A percentile compares a stretch with the other conserved stretches of the same genome.
Conservation (phyloP, 129 eudicot genomes). For the Escallonia rubra region DNA sequence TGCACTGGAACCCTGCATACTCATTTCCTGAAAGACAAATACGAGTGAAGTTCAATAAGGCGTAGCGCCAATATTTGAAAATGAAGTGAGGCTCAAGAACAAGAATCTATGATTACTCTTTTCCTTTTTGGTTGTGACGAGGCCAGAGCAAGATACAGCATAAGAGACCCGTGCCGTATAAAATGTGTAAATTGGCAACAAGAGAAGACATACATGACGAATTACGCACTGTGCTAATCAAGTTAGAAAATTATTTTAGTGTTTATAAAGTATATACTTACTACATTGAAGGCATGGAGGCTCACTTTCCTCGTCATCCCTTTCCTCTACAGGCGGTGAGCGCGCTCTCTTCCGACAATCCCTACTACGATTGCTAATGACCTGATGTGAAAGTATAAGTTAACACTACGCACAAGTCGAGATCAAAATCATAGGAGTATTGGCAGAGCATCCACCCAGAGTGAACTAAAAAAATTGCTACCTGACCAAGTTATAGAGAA, state of each 20-base stretch:
- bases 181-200: not conserved
- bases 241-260: not conserved
- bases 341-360: conserved; percentile 52
- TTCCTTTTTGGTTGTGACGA: no score
- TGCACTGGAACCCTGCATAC: conserved; percentile 63
- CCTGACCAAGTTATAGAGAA: not conserved
- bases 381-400: conserved; percentile 32
- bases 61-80: not conserved
- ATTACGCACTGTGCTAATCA: not conserved
- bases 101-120: no score
- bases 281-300: conserved; percentile 84
- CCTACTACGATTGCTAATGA: conserved; percentile 43
- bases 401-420: not conserved
- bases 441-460: not conserved
- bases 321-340: conserved; percentile 39
- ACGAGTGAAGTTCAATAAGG: not conserved
- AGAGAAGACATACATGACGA: not conserved
- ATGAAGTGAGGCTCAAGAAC: no score
- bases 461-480: no score
- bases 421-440: not conserved
- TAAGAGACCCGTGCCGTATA: no score
- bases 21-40: conserved; percentile 37
- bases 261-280: conserved; percentile 13
- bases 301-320: conserved; percentile 11
- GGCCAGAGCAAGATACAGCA: no score